phyloP scores from a whole-genome alignment of 768 basidiomycete species.

The Boletus insuetus region DNA sequence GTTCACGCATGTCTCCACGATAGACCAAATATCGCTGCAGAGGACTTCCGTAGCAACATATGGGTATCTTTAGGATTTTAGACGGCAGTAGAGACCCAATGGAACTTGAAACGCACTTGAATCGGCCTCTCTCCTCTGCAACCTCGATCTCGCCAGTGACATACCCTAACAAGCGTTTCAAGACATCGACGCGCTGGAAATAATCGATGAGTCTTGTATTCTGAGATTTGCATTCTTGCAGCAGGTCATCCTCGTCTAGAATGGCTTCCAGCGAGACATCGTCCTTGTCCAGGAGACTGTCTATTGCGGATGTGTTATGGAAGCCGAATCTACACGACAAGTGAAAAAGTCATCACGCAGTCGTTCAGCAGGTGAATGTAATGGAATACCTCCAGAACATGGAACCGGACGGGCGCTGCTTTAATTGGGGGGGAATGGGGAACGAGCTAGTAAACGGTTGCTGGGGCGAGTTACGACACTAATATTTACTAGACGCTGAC shows the following conservation, averaged over 20 bases:
- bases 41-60: slow-evolving; percentile 93
- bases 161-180: slow-evolving; percentile 78
- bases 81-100: slow-evolving; percentile 1
- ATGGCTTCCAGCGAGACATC: slow-evolving; percentile 88
- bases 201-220: slow-evolving; percentile 88
- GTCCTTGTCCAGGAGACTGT: slow-evolving; percentile 87
- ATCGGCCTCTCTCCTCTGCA: slow-evolving; percentile 72
- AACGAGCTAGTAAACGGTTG: slow-evolving; percentile 11
- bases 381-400: slow-evolving; percentile 50
- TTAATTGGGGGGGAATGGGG: slow-evolving; percentile 2
- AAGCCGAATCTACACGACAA: slow-evolving; percentile 72
- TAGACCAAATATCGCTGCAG: slow-evolving; percentile 93
- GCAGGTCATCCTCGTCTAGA: slow-evolving; percentile 88
- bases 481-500: not conserved
- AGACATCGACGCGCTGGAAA: slow-evolving; percentile 76
- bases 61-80: slow-evolving; percentile 63
- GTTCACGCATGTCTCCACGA: slow-evolving; percentile 84
- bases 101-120: slow-evolving; percentile 60
- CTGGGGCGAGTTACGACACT: slow-evolving; percentile 24
- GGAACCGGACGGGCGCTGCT: slow-evolving; percentile 22
- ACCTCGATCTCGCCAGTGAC: slow-evolving; percentile 85
- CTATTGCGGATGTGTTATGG: slow-evolving; percentile 85
- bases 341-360: slow-evolving; percentile 3
- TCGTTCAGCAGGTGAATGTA: not conserved
- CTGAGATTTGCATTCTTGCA: slow-evolving; percentile 94